phyloP scores from a whole-genome alignment of 352 stramenopile species.

The Globisporangium nagaii region DNA sequence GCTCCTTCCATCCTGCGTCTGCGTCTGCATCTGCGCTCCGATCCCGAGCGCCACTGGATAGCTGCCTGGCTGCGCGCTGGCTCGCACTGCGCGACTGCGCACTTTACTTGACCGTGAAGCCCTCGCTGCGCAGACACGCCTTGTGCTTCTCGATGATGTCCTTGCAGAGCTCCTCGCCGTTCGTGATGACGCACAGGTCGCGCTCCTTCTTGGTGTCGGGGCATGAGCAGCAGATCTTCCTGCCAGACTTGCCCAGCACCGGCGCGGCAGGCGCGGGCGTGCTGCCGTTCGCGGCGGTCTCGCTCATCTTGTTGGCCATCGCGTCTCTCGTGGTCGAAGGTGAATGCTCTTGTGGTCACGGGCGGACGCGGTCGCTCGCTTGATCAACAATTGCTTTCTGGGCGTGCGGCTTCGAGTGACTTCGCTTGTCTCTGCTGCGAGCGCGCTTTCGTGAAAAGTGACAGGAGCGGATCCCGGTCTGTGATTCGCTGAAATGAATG shows the following conservation, averaged over 20 bases:
- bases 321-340: not conserved
- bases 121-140: conserved; percentile 92
- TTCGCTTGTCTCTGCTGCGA: no score
- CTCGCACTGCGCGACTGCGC: no score
- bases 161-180: conserved; percentile 90
- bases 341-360: conserved; percentile 4
- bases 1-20: not conserved
- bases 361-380: no score
- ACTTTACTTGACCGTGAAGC: conserved; percentile 92
- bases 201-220: conserved; percentile 94
- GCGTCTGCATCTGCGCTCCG: not conserved
- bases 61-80: no score
- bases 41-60: no score
- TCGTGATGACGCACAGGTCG: conserved; percentile 89
- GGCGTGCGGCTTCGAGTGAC: no score
- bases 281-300: conserved; percentile 16
- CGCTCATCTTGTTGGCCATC: conserved; percentile 48
- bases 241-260: conserved; percentile 91
- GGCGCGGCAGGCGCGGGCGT: conserved; percentile 22
- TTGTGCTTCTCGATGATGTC: conserved; percentile 98
- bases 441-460: no score
- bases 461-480: no score
- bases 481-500: no score
- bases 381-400: no score
- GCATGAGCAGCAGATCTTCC: conserved; percentile 99